phyloP scores from a whole-genome alignment of 345 rosid species.

The Populus simonii region DNA sequence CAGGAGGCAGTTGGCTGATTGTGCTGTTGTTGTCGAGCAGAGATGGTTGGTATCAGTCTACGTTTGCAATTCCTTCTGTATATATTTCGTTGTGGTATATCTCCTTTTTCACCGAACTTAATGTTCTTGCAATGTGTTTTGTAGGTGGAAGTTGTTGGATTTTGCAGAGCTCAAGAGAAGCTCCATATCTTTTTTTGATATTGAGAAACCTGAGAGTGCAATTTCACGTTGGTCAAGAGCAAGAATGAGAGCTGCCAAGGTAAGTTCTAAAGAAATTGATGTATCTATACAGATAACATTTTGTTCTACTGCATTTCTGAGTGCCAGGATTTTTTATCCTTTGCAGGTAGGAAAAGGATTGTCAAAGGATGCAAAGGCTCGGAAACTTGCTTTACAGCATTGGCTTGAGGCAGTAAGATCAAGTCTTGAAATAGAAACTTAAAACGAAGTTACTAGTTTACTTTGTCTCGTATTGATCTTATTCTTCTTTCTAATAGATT shows the following conservation, averaged over 20 bases:
- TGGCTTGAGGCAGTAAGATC: constrained; percentile 94
- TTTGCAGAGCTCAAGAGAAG: constrained; percentile 89
- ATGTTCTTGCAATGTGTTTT: constrained; percentile 15
- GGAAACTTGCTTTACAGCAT: constrained; percentile 86
- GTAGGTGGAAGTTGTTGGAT: constrained; percentile 88
- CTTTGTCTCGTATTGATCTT: constrained; percentile 14
- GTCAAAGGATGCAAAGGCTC: constrained; percentile 78
- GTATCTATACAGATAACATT: neutral
- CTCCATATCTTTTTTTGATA: constrained; percentile 85
- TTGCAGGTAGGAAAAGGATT: constrained; percentile 84
- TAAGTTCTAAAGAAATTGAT: constrained; percentile 14
- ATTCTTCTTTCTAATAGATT: constrained; percentile 45
- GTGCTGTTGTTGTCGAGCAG: constrained; percentile 89
- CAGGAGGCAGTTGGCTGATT: constrained; percentile 85
- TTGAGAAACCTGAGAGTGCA: constrained; percentile 75
- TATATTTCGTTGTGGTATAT: neutral
- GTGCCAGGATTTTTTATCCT: neutral
- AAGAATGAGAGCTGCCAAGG: constrained; percentile 86
- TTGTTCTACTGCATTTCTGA: neutral
- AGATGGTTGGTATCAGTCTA: constrained; percentile 56
- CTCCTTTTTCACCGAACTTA: neutral
- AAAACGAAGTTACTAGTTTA: neutral
- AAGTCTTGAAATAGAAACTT: neutral
- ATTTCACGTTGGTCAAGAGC: constrained; percentile 93
- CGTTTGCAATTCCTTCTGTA: neutral